Percentiles rank a stretch among this genome's conserved stretches.
phyloP scores from a whole-genome alignment of 2,329 filamentous ascomycete genomes.

The Penicillium sp. region DNA sequence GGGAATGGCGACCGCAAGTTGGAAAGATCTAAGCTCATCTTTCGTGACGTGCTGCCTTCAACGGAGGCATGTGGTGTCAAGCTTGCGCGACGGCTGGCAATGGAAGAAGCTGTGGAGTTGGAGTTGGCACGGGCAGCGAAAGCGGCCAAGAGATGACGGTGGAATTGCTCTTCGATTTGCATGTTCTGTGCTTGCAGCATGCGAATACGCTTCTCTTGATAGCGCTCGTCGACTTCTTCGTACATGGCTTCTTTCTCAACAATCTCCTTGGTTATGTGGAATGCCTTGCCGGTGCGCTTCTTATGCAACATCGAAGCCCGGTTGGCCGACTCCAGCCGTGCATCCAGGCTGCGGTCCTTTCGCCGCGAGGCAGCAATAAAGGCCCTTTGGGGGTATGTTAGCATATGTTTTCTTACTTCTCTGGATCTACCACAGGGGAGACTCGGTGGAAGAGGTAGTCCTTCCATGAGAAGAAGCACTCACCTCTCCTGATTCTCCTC shows the following conservation, averaged over 20 bases:
- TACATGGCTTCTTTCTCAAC: slow-evolving; percentile 95
- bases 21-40: slow-evolving; percentile 40
- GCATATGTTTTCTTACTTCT: background rate
- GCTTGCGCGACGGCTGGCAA: slow-evolving; percentile 31
- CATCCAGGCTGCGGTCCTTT: slow-evolving; percentile 83
- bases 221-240: slow-evolving; percentile 86
- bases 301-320: slow-evolving; percentile 92
- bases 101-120: slow-evolving; percentile 19
- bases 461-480: slow-evolving; percentile 9
- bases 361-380: slow-evolving; percentile 90
- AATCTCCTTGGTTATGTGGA: slow-evolving; percentile 82
- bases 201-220: slow-evolving; percentile 42
- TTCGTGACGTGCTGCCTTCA: slow-evolving; percentile 28
- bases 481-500: slow-evolving; percentile 51
- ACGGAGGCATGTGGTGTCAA: slow-evolving; percentile 30
- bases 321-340: slow-evolving; percentile 81
- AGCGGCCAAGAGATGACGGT: slow-evolving; percentile 39
- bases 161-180: slow-evolving; percentile 41
- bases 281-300: slow-evolving; percentile 76
- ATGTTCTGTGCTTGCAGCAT: slow-evolving; percentile 42
- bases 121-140: slow-evolving; percentile 30
- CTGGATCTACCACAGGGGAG: background rate
- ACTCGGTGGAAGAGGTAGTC: background rate
- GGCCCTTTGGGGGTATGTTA: slow-evolving; percentile 56
- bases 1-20: slow-evolving; percentile 31